These are phyloP conservation scores for Candida fluviatilis DNA, from an alignment of 805 yeast species.

Conservation along the genomic window DNA sequence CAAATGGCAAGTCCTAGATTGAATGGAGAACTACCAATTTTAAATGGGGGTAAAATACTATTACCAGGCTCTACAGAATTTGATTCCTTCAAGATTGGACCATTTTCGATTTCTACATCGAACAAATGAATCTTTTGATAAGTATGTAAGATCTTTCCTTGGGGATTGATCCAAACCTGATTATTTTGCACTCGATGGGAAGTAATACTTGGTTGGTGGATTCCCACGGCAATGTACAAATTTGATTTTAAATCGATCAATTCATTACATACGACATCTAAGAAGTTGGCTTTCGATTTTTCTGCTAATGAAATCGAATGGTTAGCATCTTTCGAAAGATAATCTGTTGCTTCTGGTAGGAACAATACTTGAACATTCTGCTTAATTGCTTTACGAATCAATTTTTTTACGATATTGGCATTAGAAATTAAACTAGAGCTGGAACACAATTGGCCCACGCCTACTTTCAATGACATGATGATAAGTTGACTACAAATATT, in stretches of 20 bases:
- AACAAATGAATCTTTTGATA: conserved; percentile 88
- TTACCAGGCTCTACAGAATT: conserved; percentile 79
- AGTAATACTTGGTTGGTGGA: conserved; percentile 70
- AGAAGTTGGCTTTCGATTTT: conserved; percentile 8
- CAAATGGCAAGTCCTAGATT: conserved; percentile 73
- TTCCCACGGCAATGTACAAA: conserved; percentile 75
- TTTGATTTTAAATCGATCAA: conserved; percentile 25
- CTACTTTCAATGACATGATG: conserved; percentile 32
- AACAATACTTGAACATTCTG: conserved; percentile 66
- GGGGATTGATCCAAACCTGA: conserved; percentile 58
- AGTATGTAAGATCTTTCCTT: conserved; percentile 61
- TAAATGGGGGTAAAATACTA: conserved; percentile 47
- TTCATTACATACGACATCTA: conserved; percentile 13
- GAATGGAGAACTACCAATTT: conserved; percentile 34
- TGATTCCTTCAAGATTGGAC: conserved; percentile 77
- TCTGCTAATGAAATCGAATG: conserved; percentile 62
- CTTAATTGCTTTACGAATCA: conserved; percentile 62
- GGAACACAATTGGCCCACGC: conserved; percentile 85
- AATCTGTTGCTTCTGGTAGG: conserved; percentile 93
- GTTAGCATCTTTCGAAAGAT: conserved; percentile 63
- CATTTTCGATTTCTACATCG: conserved; percentile 79
- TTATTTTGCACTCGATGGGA: conserved; percentile 53
- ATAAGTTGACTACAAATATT: background rate
- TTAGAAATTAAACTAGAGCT: conserved; percentile 59
- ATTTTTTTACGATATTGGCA: conserved; percentile 50